phyloP scores from a whole-genome alignment of 1,284 basidiomycete genomes.

The Trichosporon sp. region DNA sequence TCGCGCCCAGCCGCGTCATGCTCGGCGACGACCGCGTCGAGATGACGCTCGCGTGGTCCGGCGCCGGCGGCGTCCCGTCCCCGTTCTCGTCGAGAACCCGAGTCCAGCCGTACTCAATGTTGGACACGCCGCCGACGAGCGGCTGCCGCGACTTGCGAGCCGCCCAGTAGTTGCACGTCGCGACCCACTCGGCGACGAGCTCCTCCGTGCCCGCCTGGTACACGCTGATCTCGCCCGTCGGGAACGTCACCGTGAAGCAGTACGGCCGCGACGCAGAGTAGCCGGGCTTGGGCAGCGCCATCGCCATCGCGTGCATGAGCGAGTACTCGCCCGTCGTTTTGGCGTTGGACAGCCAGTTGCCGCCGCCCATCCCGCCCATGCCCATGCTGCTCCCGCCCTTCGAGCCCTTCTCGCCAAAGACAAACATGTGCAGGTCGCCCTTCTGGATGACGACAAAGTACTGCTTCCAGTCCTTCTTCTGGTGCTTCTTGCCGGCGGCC shows the following conservation, averaged over 20 bases:
- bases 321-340: constrained; percentile 71
- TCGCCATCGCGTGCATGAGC: constrained; percentile 82
- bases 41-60: constrained; percentile 4
- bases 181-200: constrained; percentile 95
- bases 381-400: constrained; percentile 48
- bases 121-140: constrained; percentile 87
- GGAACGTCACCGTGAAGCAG: constrained; percentile 89
- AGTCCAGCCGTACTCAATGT: constrained; percentile 99
- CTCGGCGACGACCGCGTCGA: constrained; percentile 40
- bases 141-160: constrained; percentile 90
- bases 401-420: constrained; percentile 63
- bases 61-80: not conserved
- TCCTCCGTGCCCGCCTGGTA: constrained; percentile 98
- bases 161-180: constrained; percentile 98
- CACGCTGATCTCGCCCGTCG: constrained; percentile 84
- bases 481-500: constrained; percentile 62
- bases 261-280: constrained; percentile 84
- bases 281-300: constrained; percentile 79
- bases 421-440: constrained; percentile 91
- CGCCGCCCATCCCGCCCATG: constrained; percentile 73
- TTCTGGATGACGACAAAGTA: constrained; percentile 93
- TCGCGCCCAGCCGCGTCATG: constrained; percentile 15
- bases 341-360: constrained; percentile 96
- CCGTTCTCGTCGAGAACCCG: constrained; percentile 44
- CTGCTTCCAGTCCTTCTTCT: constrained; percentile 82